Conservation (phyloP, 345 rosid genomes). For the Isatis tinctoria region DNA sequence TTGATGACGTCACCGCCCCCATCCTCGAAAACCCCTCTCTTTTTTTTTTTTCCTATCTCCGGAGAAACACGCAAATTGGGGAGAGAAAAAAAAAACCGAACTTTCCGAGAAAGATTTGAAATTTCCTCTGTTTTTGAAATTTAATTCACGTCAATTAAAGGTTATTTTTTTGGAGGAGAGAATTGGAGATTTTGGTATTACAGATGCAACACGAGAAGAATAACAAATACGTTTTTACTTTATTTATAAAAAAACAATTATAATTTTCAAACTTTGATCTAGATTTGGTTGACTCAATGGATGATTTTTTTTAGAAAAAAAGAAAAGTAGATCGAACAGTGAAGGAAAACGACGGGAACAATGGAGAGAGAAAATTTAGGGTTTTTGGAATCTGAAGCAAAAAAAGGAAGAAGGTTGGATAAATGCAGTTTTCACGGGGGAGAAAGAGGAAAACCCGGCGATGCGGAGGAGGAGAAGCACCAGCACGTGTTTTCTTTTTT, state of each 20-base stretch:
- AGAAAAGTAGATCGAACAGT: neutral
- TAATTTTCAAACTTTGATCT: conserved; percentile 19
- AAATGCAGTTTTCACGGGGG: conserved; percentile 28
- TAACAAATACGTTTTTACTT: neutral
- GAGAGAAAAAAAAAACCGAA: neutral
- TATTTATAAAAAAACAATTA: neutral
- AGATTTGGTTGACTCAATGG: conserved; percentile 20
- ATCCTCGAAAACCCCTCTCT: conserved; percentile 20
- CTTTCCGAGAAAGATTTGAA: neutral
- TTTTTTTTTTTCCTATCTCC: neutral
- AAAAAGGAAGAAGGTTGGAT: neutral
- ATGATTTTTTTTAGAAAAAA: too few relatives aligned
- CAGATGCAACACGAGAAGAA: neutral
- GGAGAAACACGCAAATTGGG: neutral
- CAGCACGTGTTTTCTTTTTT: conserved; percentile 15
- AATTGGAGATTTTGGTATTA: neutral
- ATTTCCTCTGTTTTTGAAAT: conserved; percentile 1
- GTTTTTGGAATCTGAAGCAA: neutral
- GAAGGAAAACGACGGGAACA: neutral
- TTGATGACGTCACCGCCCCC: conserved; percentile 91
- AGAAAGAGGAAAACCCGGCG: conserved; percentile 40
- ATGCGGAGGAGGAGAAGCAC: conserved; percentile 25
- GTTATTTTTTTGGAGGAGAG: neutral
- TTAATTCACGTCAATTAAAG: neutral
- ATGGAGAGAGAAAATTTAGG: conserved; percentile 10